Evolutionary conservation across 1,139 yeast species (phyloP).

Genomic region (Blastobotrys proliferans): DNA sequence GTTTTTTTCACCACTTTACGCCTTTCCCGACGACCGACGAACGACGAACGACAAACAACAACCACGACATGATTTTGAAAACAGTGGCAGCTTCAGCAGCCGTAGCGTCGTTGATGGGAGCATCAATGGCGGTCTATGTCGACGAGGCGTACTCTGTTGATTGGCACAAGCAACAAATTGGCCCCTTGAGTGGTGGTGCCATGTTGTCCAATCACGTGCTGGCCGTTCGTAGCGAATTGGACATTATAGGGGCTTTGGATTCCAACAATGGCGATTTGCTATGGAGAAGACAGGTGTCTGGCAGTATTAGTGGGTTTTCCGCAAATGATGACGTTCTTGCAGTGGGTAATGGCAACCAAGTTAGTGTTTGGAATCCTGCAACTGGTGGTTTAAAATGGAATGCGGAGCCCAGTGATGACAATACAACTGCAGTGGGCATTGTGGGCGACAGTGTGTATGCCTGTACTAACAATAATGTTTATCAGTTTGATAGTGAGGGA

Average conservation of each 20-base stretch:
- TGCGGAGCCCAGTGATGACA: constrained; percentile 5
- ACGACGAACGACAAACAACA: too few relatives aligned
- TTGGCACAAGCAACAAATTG: constrained; percentile 29
- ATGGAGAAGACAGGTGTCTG: constrained; percentile 25
- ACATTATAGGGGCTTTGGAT: constrained; percentile 24
- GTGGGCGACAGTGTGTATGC: constrained; percentile 9
- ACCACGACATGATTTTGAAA: constrained; percentile 4
- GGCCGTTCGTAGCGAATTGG: constrained; percentile 18
- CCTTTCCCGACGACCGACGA: too few relatives aligned
- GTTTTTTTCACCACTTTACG: too few relatives aligned
- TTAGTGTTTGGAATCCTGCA: not conserved
- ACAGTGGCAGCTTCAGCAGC: constrained; percentile 2
- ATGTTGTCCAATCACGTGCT: constrained; percentile 13
- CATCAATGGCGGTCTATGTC: constrained; percentile 25
- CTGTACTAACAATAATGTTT: constrained; percentile 5
- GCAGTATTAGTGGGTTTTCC: not conserved
- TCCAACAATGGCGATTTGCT: constrained; percentile 22
- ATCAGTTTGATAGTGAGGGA: constrained; percentile 9
- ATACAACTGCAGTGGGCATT: constrained; percentile 1
- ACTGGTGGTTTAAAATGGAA: constrained; percentile 13
- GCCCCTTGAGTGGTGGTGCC: constrained; percentile 19
- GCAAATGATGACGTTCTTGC: constrained; percentile 4
- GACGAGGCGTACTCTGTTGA: constrained; percentile 34
- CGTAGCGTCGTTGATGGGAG: not conserved
- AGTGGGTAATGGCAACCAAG: constrained; percentile 1